These are phyloP conservation scores for Trebouxia sp. DNA, from an alignment of 139 green algal species.

Conservation along the genomic window DNA sequence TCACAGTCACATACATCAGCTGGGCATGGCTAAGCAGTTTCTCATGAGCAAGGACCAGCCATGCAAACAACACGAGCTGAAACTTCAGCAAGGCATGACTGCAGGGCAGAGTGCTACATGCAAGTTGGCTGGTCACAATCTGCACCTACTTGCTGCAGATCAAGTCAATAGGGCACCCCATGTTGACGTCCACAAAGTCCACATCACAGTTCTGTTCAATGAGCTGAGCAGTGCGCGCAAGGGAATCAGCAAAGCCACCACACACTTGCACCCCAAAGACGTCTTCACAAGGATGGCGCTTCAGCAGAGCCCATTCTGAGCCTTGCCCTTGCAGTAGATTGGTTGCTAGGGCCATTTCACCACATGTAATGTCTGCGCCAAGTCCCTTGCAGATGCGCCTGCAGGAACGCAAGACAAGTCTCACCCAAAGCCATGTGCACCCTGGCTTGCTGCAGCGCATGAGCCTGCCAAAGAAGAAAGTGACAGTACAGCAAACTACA, in stretches of 20 bases:
- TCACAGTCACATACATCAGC: too few species aligned
- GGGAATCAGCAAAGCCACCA: conserved; percentile 81
- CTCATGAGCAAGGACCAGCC: too few species aligned
- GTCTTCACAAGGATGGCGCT: conserved; percentile 89
- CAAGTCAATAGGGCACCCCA: conserved; percentile 91
- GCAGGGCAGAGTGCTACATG: background rate
- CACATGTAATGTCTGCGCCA: conserved; percentile 91
- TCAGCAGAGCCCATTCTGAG: conserved; percentile 96
- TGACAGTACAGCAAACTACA: too few species aligned
- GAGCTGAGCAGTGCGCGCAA: conserved; percentile 77
- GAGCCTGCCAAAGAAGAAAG: too few species aligned
- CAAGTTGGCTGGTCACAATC: background rate
- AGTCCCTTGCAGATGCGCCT: conserved; percentile 87
- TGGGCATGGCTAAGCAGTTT: too few species aligned
- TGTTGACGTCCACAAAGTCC: conserved; percentile 97
- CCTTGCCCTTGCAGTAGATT: conserved; percentile 89
- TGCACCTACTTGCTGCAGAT: conserved; percentile 37
- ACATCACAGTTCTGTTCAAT: conserved; percentile 69
- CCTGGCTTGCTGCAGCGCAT: too few species aligned
- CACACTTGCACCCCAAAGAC: conserved; percentile 97
- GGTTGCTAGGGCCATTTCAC: conserved; percentile 96
- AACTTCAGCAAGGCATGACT: background rate
- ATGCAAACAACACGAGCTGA: background rate
- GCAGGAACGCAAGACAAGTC: conserved; percentile 30
- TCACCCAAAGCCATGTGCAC: background rate